Base-by-base conservation (phyloP, 257 asterid species). In the Plectranthus barbatus region DNA sequence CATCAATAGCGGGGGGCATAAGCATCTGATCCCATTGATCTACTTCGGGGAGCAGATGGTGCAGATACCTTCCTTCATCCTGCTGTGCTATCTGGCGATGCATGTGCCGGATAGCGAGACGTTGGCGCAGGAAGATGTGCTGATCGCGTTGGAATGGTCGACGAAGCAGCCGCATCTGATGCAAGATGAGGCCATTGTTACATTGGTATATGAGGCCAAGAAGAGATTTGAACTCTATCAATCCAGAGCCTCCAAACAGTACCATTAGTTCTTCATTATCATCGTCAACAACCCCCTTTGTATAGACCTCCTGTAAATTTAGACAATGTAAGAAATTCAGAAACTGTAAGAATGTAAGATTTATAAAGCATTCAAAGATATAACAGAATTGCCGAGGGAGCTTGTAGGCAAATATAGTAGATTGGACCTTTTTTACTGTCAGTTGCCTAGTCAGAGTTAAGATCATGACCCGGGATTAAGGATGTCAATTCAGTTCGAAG, bases 1-100 rank as follows among this genome's bases (percentile, higher is more conserved):
- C 29, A 77, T 88, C 17, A 72, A 48, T 0, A 67, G 24, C 0
- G 90, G 83, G 4, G 94, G 90, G n/a, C 57, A 70, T 3, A 84
- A 84, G 58, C 87, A 88, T 29, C 67, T 88, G 42, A 41, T 72
- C 1, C 83, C 80, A 2, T 54, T 78, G 70, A 54, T 80, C 19
- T 82, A 83, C 73, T 80, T 85, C 19, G 95, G 95, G 0, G 95
- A 86, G 65, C 92, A 62, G 34, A 73, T 80, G 85, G 84, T 88
- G 7, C 86, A 83, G 67, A 62, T 88, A 7, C 95, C 95, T 1
- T 76, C 85, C 3, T 72, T 83, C 5, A 60, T 85, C 9, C 59
- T 88, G 37, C 72, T 86, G 4, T 81, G 95, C 14, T 86, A 83
- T 49, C 74, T 85, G 6, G 88, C 92, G 0, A 63, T 88, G 77